Percentiles rank a stretch among this genome's conserved stretches.
Conservation (phyloP, 371 early-diverging fungal genomes). For the Rhizomucor miehei region DNA sequence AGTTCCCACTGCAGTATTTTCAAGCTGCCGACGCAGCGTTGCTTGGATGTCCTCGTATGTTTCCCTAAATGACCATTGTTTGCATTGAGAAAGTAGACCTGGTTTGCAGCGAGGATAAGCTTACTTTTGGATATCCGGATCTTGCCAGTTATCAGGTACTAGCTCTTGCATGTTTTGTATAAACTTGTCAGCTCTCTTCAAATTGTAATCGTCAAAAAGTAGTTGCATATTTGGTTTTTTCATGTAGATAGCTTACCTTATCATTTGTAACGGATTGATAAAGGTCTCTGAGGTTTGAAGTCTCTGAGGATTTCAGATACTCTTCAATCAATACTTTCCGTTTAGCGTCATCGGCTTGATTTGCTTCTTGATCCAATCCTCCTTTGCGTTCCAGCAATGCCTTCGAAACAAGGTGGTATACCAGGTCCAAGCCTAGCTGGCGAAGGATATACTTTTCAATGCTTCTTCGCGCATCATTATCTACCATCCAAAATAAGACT, state of each 20-base stretch:
- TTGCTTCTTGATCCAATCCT: no score
- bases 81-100: not conserved
- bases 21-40: conserved; percentile 8
- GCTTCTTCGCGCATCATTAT: conserved; percentile 16
- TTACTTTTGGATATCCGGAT: conserved; percentile 2
- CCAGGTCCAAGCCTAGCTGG: conserved; percentile 18
- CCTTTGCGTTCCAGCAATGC: no score
- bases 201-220: no score
- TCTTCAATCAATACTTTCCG: no score
- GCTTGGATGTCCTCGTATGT: conserved; percentile 4
- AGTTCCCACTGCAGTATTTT: conserved; percentile 3
- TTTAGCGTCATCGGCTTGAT: no score
- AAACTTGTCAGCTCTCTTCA: conserved; percentile 7
- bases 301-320: no score
- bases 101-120: not conserved
- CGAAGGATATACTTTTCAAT: conserved; percentile 24
- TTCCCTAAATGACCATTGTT: conserved; percentile 13
- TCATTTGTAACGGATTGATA: no score
- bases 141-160: not conserved
- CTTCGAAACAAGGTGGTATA: conserved; percentile 13
- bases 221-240: no score
- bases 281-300: no score
- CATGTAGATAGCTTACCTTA: no score
- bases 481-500: conserved; percentile 2
- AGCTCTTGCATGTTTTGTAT: conserved; percentile 1